Conservation (phyloP, 2,329 filamentous ascomycete genomes). For the Ophiocordyceps robertsii region DNA sequence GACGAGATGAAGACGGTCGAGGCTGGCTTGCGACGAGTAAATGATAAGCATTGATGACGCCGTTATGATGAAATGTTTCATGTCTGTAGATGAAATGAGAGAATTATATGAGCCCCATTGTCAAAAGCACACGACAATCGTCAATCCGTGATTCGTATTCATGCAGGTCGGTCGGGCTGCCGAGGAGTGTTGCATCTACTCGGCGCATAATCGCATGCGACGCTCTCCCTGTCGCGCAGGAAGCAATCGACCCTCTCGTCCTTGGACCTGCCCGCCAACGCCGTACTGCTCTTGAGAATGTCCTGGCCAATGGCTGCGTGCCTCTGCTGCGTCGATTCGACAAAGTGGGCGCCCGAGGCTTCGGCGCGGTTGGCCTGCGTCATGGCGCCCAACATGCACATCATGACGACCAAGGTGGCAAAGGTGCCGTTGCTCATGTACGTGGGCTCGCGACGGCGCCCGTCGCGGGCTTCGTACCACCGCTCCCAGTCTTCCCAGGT, state of each 20-base stretch:
- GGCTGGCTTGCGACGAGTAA: too few relatives aligned
- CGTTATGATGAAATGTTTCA: too few relatives aligned
- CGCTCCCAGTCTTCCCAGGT: conserved; percentile 98
- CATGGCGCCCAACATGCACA: conserved; percentile 57
- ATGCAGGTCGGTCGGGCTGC: conserved; percentile 2
- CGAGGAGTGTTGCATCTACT: conserved; percentile 13
- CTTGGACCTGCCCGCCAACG: conserved; percentile 36
- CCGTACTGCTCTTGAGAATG: conserved; percentile 37
- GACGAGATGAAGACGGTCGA: too few relatives aligned
- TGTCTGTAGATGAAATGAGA: too few relatives aligned
- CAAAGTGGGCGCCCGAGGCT: conserved; percentile 43
- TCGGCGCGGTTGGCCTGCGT: conserved; percentile 60
- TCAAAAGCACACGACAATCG: background rate
- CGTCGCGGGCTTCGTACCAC: conserved; percentile 48
- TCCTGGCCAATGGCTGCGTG: conserved; percentile 51
- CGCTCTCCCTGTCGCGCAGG: conserved; percentile 53
- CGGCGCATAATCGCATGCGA: conserved; percentile 18
- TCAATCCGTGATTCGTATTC: background rate
- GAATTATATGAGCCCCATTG: too few relatives aligned
- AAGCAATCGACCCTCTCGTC: conserved; percentile 67
- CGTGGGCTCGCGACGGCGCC: conserved; percentile 32
- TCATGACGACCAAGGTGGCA: conserved; percentile 49
- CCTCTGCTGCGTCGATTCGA: conserved; percentile 54
- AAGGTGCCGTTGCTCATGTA: conserved; percentile 75
- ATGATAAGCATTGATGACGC: too few relatives aligned